Evolutionary conservation across 2,329 filamentous ascomycete species (phyloP).

Genomic region (Penicillium sp.): DNA sequence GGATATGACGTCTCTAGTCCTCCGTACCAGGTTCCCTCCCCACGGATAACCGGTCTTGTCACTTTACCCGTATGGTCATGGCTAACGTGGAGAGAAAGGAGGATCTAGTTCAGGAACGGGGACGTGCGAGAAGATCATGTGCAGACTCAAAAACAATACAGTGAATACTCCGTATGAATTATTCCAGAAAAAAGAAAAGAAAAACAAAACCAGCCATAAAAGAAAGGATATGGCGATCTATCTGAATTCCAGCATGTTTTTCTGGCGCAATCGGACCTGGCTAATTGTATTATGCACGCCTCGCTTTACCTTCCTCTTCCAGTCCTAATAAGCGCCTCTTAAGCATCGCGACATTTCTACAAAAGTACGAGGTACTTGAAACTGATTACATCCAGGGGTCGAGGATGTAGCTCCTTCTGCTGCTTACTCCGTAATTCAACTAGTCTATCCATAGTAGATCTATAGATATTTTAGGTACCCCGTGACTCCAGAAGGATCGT

Average conservation of each 20-base stretch:
- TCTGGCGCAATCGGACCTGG: constrained; percentile 15
- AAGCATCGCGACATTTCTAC: not conserved
- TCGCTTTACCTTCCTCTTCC: constrained; percentile 22
- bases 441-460: constrained; percentile 1
- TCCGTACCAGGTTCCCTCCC: not conserved
- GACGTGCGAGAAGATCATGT: constrained; percentile 25
- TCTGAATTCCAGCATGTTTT: constrained; percentile 8
- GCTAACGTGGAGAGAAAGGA: constrained; percentile 3
- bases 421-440: not conserved
- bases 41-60: constrained; percentile 11
- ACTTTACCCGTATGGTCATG: too few relatives aligned
- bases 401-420: not conserved
- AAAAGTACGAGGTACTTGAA: not conserved
- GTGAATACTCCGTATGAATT: not conserved
- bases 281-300: constrained; percentile 11
- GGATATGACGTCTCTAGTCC: constrained; percentile 17
- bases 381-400: not conserved
- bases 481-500: constrained; percentile 1
- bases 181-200: constrained; percentile 4
- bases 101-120: constrained; percentile 17
- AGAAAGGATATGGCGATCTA: constrained; percentile 11
- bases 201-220: not conserved
- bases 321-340: not conserved
- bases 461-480: constrained; percentile 10
- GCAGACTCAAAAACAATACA: constrained; percentile 1